Conservation (phyloP, 495 filamentous ascomycete genomes). For the Hyaloscypha finlandica region DNA sequence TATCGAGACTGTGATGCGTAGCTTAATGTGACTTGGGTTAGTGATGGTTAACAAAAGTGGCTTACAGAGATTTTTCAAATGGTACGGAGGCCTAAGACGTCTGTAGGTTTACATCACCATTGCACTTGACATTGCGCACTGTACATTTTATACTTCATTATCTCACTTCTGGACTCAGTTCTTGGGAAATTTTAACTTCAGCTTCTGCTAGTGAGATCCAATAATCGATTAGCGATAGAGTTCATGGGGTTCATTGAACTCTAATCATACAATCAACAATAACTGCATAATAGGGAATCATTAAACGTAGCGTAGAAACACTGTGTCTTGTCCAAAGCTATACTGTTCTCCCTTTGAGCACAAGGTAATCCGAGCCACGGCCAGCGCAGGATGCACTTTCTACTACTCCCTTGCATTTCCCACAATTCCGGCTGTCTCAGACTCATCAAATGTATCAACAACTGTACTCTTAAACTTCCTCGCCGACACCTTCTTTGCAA, state of each 20-base stretch:
- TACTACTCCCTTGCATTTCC: slow-evolving; percentile 8
- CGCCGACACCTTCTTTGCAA: slow-evolving; percentile 61
- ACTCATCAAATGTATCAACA: slow-evolving; percentile 11
- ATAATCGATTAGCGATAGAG: neutral
- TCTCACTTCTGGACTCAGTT: neutral
- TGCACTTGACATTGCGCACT: too few species aligned
- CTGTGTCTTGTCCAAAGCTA: neutral
- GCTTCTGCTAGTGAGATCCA: neutral
- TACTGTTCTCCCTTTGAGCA: slow-evolving; percentile 1
- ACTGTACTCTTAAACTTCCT: slow-evolving; percentile 54
- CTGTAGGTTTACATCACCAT: too few species aligned
- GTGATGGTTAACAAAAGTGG: too few species aligned
- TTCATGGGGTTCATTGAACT: slow-evolving; percentile 1
- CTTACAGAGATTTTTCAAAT: too few species aligned
- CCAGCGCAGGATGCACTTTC: slow-evolving; percentile 1
- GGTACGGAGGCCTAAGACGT: too few species aligned
- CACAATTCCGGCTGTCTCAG: slow-evolving; percentile 5
- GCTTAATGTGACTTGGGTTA: too few species aligned
- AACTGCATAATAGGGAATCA: neutral
- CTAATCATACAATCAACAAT: neutral
- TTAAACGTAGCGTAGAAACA: slow-evolving; percentile 2
- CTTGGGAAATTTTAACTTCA: neutral
- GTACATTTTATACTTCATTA: too few species aligned
- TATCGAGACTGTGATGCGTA: too few species aligned
- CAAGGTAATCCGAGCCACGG: neutral